Conservation (phyloP, 1,139 yeast species). For the Arxiozyma telluris region DNA sequence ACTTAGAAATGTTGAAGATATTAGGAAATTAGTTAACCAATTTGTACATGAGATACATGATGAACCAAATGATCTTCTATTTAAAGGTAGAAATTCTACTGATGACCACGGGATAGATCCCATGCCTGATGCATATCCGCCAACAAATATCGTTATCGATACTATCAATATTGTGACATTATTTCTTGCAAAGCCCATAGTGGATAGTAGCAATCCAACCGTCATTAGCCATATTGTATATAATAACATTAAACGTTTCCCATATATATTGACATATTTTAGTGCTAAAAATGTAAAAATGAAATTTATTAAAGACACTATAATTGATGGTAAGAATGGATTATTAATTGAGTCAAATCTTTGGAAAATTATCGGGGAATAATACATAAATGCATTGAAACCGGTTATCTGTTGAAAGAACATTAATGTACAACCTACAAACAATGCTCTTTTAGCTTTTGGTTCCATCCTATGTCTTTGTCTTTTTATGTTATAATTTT, state of each 20-base stretch:
- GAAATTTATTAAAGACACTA: slow-evolving; percentile 59
- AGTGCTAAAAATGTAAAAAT: slow-evolving; percentile 56
- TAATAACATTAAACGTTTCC: slow-evolving; percentile 53
- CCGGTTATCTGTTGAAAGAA: slow-evolving; percentile 71
- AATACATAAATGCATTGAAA: slow-evolving; percentile 68
- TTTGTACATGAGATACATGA: slow-evolving; percentile 38
- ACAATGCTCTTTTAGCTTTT: slow-evolving; percentile 48
- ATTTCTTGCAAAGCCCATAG: slow-evolving; percentile 20
- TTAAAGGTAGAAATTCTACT: slow-evolving; percentile 39
- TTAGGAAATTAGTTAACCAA: slow-evolving; percentile 37
- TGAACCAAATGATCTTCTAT: slow-evolving; percentile 38
- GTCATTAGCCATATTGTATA: slow-evolving; percentile 42
- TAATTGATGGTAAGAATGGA: slow-evolving; percentile 56
- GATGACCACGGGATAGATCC: slow-evolving; percentile 44
- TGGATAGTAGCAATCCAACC: slow-evolving; percentile 28
- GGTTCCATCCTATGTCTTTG: slow-evolving; percentile 21
- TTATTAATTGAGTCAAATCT: slow-evolving; percentile 45
- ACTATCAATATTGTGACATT: slow-evolving; percentile 23
- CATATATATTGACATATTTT: slow-evolving; percentile 48
- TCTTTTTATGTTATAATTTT: neutral
- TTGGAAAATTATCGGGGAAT: slow-evolving; percentile 57
- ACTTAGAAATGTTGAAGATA: slow-evolving; percentile 36
- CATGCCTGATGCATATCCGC: slow-evolving; percentile 39
- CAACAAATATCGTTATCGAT: slow-evolving; percentile 36
- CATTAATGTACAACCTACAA: slow-evolving; percentile 63